A percentile compares a stretch with the other conserved stretches of the same genome.
phyloP scores from a whole-genome alignment of 2,329 filamentous ascomycete genomes.

The Hymenoscyphus occultus region DNA sequence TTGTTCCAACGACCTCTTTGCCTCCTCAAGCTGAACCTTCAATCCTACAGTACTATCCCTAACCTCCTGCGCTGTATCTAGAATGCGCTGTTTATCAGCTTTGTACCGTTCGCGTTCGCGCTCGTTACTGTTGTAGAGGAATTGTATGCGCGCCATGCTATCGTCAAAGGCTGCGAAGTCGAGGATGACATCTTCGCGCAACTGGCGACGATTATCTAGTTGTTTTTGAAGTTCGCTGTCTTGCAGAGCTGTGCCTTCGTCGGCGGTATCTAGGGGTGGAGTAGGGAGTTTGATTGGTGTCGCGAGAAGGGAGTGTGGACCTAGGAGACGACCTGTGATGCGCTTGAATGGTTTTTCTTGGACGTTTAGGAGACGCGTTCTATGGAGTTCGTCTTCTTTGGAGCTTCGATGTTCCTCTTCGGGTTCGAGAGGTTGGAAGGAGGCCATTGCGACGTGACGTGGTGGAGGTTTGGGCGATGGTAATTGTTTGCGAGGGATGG shows the following conservation, averaged over 20 bases:
- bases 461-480: neutral
- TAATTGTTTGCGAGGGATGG: neutral
- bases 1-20: slow-evolving; percentile 70
- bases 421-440: slow-evolving; percentile 68
- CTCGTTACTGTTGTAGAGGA: slow-evolving; percentile 78
- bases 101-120: slow-evolving; percentile 82
- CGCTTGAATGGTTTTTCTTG: slow-evolving; percentile 92
- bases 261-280: slow-evolving; percentile 59
- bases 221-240: slow-evolving; percentile 48
- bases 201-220: slow-evolving; percentile 58
- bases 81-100: slow-evolving; percentile 74
- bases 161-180: slow-evolving; percentile 88
- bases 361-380: slow-evolving; percentile 78
- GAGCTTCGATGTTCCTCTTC: slow-evolving; percentile 53
- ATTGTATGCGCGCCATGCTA: slow-evolving; percentile 82
- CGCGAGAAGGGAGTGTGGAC: slow-evolving; percentile 62
- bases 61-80: slow-evolving; percentile 73
- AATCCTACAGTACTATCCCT: slow-evolving; percentile 71
- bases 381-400: slow-evolving; percentile 70
- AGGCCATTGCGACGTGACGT: slow-evolving; percentile 43
- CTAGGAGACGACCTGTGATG: slow-evolving; percentile 75
- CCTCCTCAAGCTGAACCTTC: slow-evolving; percentile 70
- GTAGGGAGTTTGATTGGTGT: slow-evolving; percentile 56
- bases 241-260: slow-evolving; percentile 42
- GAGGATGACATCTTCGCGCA: slow-evolving; percentile 78